These are phyloP conservation scores for Penicillium corylophilum DNA, from an alignment of 2,329 filamentous ascomycete species.

Conservation along the genomic window DNA sequence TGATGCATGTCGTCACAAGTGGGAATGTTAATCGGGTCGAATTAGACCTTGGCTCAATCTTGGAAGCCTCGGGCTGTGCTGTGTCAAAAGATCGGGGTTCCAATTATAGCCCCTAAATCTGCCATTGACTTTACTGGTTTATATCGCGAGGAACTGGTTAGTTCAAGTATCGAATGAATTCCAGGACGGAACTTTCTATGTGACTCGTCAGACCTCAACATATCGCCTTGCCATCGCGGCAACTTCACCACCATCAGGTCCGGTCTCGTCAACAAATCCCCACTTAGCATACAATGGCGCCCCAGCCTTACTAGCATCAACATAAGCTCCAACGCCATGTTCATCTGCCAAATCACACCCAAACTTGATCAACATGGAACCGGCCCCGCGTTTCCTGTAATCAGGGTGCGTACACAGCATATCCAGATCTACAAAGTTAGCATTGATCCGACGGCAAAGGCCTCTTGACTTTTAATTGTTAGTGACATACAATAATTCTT, in stretches of 20 bases:
- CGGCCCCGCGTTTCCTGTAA: conserved; percentile 44
- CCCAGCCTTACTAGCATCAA: conserved; percentile 40
- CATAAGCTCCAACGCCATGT: conserved; percentile 35
- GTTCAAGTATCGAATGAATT: no score
- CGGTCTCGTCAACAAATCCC: conserved; percentile 39
- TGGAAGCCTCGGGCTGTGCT: not conserved
- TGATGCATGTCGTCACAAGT: not conserved
- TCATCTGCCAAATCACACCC: conserved; percentile 39
- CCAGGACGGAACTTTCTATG: no score
- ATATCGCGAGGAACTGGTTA: no score
- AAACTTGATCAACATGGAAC: conserved; percentile 39
- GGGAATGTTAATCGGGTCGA: not conserved
- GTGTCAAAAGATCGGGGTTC: not conserved
- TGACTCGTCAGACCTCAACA: not conserved
- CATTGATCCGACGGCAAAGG: not conserved
- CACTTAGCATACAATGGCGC: conserved; percentile 40
- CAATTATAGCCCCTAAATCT: not conserved
- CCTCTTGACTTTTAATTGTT: no score
- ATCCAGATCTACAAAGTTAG: conserved; percentile 33
- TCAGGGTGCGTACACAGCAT: conserved; percentile 44
- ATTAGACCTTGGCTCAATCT: not conserved
- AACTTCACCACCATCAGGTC: conserved; percentile 1
- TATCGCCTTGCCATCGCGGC: conserved; percentile 12
- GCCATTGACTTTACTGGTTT: no score
- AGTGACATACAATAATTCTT: conserved; percentile 28